Conservation (phyloP, 768 basidiomycete species). For the Collybia sordida region DNA sequence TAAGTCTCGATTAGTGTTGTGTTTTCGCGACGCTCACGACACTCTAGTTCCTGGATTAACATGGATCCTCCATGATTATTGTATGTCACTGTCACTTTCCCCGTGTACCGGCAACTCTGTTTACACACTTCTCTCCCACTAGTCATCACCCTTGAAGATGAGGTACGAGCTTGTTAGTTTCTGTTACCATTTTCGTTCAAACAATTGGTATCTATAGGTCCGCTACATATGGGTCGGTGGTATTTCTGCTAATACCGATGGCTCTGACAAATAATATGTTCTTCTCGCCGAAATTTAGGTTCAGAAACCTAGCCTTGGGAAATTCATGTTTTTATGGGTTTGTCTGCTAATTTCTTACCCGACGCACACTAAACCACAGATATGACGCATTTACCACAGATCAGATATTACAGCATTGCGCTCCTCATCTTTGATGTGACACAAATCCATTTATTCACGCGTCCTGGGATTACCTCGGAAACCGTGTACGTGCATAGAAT, state of each 20-base stretch:
- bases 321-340: conserved; percentile 44
- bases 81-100: conserved; percentile 14
- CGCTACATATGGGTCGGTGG: conserved; percentile 37
- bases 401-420: conserved; percentile 46
- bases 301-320: conserved; percentile 31
- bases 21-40: neutral
- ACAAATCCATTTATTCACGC: conserved; percentile 43
- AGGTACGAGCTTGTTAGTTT: conserved; percentile 15
- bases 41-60: conserved; percentile 29
- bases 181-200: neutral
- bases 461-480: conserved; percentile 34
- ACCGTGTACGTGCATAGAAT: conserved; percentile 29
- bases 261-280: neutral
- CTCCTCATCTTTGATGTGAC: conserved; percentile 42
- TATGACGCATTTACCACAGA: conserved; percentile 22
- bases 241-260: neutral
- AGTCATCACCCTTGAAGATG: conserved; percentile 35
- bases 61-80: conserved; percentile 37
- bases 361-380: neutral
- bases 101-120: neutral
- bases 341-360: neutral
- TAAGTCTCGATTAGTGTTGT: neutral
- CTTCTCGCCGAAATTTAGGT: conserved; percentile 20
- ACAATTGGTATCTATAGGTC: conserved; percentile 21
- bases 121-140: neutral